Conservation (phyloP, 2,329 filamentous ascomycete genomes). For the Neophaeococcomyces mojaviensis region DNA sequence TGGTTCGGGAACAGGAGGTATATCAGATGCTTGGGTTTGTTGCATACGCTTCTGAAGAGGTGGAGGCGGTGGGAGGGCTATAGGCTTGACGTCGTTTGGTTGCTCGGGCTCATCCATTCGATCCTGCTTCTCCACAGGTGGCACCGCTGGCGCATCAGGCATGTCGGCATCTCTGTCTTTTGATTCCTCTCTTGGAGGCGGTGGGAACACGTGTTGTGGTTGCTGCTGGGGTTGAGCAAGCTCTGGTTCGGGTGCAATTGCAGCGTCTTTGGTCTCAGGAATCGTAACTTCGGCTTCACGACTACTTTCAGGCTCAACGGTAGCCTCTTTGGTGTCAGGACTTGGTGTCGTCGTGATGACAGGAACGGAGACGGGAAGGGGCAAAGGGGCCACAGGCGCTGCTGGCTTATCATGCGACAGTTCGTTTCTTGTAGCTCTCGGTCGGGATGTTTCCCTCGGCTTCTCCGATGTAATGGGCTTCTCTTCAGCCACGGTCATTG, state of each 20-base stretch:
- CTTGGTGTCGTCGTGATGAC: slow-evolving; percentile 6
- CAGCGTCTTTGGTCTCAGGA: slow-evolving; percentile 10
- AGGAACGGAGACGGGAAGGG: neutral
- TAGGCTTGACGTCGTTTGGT: slow-evolving; percentile 34
- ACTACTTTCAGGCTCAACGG: neutral
- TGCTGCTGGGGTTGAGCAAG: neutral
- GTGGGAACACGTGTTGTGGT: slow-evolving; percentile 2
- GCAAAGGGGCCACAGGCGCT: slow-evolving; percentile 1
- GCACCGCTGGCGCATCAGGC: slow-evolving; percentile 49
- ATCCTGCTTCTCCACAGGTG: slow-evolving; percentile 46
- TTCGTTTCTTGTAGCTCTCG: slow-evolving; percentile 13
- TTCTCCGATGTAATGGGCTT: slow-evolving; percentile 14
- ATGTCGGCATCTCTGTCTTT: slow-evolving; percentile 49
- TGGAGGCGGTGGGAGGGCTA: slow-evolving; percentile 51
- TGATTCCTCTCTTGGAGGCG: slow-evolving; percentile 1
- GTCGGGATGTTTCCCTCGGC: slow-evolving; percentile 9
- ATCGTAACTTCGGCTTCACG: slow-evolving; percentile 1
- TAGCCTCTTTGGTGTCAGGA: neutral
- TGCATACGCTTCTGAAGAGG: slow-evolving; percentile 41
- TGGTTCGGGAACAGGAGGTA: slow-evolving; percentile 36
- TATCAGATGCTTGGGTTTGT: slow-evolving; percentile 30
- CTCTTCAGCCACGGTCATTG: slow-evolving; percentile 11
- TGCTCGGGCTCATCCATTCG: slow-evolving; percentile 34
- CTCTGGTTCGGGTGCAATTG: slow-evolving; percentile 4
- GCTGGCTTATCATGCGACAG: slow-evolving; percentile 12